phyloP scores from a whole-genome alignment of 352 stramenopile genomes.

The Phytophthora citricola region DNA sequence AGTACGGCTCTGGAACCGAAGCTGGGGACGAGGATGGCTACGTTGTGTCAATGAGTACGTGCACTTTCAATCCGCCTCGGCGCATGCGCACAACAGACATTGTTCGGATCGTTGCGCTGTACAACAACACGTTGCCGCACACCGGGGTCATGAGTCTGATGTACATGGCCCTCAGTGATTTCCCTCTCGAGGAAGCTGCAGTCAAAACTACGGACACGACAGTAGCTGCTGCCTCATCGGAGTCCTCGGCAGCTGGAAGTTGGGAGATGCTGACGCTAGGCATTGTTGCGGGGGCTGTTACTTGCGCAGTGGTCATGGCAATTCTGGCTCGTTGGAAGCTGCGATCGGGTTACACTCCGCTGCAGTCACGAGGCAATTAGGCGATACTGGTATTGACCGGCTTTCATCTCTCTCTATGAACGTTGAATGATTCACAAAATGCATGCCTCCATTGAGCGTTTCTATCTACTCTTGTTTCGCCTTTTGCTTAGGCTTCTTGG shows the following conservation, averaged over 20 bases:
- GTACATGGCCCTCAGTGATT: constrained; percentile 78
- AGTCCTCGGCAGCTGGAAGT: constrained; percentile 5
- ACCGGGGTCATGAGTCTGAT: constrained; percentile 83
- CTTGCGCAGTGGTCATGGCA: constrained; percentile 29
- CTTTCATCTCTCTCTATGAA: neutral
- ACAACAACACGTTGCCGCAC: constrained; percentile 83
- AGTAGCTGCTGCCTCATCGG: constrained; percentile 1
- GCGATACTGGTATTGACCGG: neutral
- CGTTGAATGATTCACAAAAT: constrained; percentile 17
- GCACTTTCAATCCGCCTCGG: constrained; percentile 74
- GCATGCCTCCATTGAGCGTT: constrained; percentile 15
- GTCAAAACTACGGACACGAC: constrained; percentile 12
- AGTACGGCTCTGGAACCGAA: constrained; percentile 65
- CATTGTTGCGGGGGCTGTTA: constrained; percentile 33
- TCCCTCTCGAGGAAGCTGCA: constrained; percentile 32
- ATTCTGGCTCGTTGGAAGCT: constrained; percentile 55
- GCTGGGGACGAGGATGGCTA: constrained; percentile 80
- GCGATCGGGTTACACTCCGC: constrained; percentile 57
- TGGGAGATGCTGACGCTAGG: constrained; percentile 28
- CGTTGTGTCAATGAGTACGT: constrained; percentile 75
- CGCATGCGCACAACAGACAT: constrained; percentile 75
- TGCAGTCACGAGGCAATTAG: constrained; percentile 31
- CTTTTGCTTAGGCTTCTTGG: constrained; percentile 82
- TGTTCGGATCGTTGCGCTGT: constrained; percentile 76
- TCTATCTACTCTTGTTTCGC: constrained; percentile 48